Conservation (phyloP, 2,329 filamentous ascomycete genomes). For the Microsporum ferrugineum region DNA sequence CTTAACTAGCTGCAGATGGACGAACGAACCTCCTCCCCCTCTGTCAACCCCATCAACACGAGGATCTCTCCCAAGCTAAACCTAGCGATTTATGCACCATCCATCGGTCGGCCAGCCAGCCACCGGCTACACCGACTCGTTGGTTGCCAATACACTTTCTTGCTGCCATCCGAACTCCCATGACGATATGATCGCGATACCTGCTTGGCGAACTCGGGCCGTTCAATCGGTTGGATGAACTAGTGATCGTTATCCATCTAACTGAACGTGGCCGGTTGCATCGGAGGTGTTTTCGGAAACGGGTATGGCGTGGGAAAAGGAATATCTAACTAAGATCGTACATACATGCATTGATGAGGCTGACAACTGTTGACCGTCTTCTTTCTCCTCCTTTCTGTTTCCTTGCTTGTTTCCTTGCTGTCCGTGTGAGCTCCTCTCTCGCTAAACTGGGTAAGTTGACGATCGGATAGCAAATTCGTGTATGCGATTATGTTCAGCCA, state of each 20-base stretch:
- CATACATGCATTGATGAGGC: background rate
- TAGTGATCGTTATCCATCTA: background rate
- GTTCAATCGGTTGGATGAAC: background rate
- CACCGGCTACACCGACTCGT: background rate
- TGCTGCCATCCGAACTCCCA: background rate
- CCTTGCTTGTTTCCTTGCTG: background rate
- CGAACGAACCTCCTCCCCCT: background rate
- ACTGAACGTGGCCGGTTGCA: background rate
- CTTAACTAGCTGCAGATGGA: background rate
- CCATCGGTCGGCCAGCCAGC: background rate
- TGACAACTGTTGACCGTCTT: conserved; percentile 1
- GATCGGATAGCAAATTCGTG: background rate
- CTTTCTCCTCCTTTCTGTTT: background rate
- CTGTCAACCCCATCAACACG: background rate
- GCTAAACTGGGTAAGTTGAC: background rate
- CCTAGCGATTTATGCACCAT: background rate
- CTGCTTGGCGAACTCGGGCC: background rate
- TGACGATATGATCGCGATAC: background rate
- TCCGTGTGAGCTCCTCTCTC: background rate
- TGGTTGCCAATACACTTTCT: background rate
- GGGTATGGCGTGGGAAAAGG: background rate
- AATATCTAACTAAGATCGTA: background rate
- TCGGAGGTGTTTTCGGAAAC: background rate
- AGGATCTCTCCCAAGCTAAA: background rate
- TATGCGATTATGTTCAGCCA: background rate